Evolutionary conservation across 2,329 filamentous ascomycete species (phyloP).

Genomic region (Phaeosphaeriaceae sp.): DNA sequence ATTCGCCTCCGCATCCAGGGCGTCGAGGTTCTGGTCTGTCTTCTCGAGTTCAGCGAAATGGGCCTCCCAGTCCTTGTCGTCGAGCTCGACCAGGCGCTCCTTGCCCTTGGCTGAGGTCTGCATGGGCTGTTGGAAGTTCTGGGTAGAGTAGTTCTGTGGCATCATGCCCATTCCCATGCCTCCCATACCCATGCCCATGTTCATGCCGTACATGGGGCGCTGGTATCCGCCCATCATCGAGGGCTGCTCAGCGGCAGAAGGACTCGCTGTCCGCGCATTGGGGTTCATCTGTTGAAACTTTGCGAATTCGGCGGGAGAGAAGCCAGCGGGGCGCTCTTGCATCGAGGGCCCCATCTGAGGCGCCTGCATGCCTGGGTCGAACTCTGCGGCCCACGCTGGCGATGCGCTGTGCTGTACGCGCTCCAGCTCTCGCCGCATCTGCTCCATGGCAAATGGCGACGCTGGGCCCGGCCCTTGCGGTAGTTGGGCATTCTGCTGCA

Average conservation of each 20-base stretch:
- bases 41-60: constrained; percentile 91
- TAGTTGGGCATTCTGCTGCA: constrained; percentile 76
- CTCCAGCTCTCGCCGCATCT: constrained; percentile 69
- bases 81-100: constrained; percentile 81
- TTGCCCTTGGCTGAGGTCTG: constrained; percentile 77
- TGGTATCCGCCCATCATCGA: constrained; percentile 62
- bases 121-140: constrained; percentile 55
- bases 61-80: constrained; percentile 93
- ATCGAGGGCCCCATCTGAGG: constrained; percentile 77
- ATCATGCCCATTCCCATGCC: constrained; percentile 62
- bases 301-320: constrained; percentile 85
- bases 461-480: constrained; percentile 60
- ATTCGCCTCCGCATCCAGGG: constrained; percentile 69
- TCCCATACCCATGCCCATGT: constrained; percentile 62
- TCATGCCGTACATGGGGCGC: constrained; percentile 57
- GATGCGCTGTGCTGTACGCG: constrained; percentile 61
- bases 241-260: constrained; percentile 50
- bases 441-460: constrained; percentile 70
- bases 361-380: constrained; percentile 63
- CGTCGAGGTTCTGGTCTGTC: constrained; percentile 60
- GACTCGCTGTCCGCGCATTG: constrained; percentile 67
- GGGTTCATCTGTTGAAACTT: constrained; percentile 75
- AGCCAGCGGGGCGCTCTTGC: constrained; percentile 62
- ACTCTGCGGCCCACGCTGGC: constrained; percentile 69
- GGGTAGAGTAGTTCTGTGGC: constrained; percentile 51